Conservation (phyloP, 2,329 filamentous ascomycete genomes). For the Colletotrichum karsti region DNA sequence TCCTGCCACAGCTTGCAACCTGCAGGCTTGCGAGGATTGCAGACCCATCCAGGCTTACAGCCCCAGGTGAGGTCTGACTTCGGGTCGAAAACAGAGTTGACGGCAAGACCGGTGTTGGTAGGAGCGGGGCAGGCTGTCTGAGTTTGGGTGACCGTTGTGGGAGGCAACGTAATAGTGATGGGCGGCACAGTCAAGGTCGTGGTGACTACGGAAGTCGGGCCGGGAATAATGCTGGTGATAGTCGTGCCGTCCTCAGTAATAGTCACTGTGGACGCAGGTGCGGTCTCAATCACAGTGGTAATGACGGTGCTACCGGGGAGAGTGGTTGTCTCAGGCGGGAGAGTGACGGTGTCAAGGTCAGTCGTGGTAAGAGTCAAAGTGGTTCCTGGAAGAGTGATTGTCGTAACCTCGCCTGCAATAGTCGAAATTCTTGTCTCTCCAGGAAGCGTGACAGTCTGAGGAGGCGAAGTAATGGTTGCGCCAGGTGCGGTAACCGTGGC, state of each 20-base stretch:
- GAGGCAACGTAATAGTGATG: constrained; percentile 37
- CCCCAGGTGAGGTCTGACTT: constrained; percentile 59
- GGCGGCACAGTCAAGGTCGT: constrained; percentile 34
- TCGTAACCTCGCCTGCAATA: constrained; percentile 33
- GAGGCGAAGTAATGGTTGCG: constrained; percentile 37
- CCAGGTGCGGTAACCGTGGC: constrained; percentile 40
- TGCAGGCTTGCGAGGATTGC: constrained; percentile 57
- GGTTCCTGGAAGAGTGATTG: constrained; percentile 15
- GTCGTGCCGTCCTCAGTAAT: constrained; percentile 39
- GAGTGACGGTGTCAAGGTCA: constrained; percentile 20
- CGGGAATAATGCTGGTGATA: constrained; percentile 36
- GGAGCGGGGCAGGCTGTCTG: constrained; percentile 52
- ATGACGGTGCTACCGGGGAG: constrained; percentile 39
- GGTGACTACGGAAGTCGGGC: constrained; percentile 31
- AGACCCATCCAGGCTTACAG: constrained; percentile 61
- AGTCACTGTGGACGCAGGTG: constrained; percentile 39
- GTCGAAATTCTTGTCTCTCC: constrained; percentile 38
- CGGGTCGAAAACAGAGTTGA: constrained; percentile 37
- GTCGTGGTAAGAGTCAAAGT: constrained; percentile 22
- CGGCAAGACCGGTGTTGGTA: constrained; percentile 40
- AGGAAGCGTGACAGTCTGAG: constrained; percentile 4
- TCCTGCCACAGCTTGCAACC: constrained; percentile 61
- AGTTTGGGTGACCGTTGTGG: constrained; percentile 38
- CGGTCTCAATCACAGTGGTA: constrained; percentile 40
- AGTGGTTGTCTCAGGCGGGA: constrained; percentile 32